Percentiles rank a stretch among this genome's conserved stretches.
Evolutionary conservation across 495 filamentous ascomycete genomes (phyloP).

Genomic region (Aspergillus sclerotiicarbonarius): DNA sequence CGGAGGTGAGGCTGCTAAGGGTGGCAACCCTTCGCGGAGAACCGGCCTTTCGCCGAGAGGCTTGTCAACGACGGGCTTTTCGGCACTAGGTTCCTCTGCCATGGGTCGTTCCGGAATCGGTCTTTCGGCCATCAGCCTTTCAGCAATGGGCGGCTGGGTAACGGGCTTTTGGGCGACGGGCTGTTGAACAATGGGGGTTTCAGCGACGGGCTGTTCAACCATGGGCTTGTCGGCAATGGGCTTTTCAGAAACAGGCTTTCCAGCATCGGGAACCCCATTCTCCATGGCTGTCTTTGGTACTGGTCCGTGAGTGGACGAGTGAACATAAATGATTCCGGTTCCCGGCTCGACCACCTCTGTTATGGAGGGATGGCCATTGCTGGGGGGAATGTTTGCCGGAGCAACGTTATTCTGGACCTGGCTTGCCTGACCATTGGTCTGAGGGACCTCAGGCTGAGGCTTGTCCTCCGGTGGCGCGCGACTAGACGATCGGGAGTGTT

Average conservation of each 20-base stretch:
- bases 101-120: too few species aligned
- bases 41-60: slow-evolving; percentile 28
- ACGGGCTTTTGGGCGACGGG: background rate
- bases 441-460: slow-evolving; percentile 3
- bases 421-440: background rate
- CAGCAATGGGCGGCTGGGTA: too few species aligned
- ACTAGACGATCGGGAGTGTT: slow-evolving; percentile 35
- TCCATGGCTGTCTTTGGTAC: slow-evolving; percentile 16
- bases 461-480: slow-evolving; percentile 30
- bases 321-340: slow-evolving; percentile 25
- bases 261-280: slow-evolving; percentile 3
- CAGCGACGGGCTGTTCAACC: background rate
- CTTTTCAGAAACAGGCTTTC: background rate
- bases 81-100: background rate
- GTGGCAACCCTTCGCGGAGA: slow-evolving; percentile 38
- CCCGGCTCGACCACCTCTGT: slow-evolving; percentile 11
- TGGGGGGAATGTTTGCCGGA: background rate
- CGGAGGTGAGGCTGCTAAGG: slow-evolving; percentile 31
- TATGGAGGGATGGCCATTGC: background rate
- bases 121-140: too few species aligned
- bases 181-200: background rate
- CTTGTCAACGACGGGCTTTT: slow-evolving; percentile 12
- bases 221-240: background rate
- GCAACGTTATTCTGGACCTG: background rate
- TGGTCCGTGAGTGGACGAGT: slow-evolving; percentile 41